These are phyloP conservation scores for Ophiosphaerella narmari DNA, from an alignment of 2,329 filamentous ascomycete genomes.

Conservation along the genomic window DNA sequence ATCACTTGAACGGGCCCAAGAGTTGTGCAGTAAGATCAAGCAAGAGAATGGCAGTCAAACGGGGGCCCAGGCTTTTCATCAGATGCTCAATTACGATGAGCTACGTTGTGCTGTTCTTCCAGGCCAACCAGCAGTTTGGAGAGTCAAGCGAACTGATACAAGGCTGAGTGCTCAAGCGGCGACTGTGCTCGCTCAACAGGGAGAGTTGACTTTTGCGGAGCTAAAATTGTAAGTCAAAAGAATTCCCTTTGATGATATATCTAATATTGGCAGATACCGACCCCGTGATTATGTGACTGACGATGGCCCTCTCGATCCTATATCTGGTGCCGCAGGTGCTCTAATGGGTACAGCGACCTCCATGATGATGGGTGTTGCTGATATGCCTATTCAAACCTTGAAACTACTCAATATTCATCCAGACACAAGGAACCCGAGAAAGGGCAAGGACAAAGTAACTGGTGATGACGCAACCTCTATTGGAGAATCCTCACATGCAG, in stretches of 20 bases:
- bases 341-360: conserved; percentile 81
- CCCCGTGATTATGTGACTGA: conserved; percentile 47
- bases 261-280: conserved; percentile 36
- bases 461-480: conserved; percentile 12
- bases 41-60: conserved; percentile 44
- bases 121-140: conserved; percentile 44
- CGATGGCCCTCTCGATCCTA: conserved; percentile 47
- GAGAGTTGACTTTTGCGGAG: conserved; percentile 42
- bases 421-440: conserved; percentile 31
- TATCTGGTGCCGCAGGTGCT: conserved; percentile 66
- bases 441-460: conserved; percentile 31
- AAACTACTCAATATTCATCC: conserved; percentile 54
- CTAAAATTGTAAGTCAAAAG: conserved; percentile 42
- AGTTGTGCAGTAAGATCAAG: conserved; percentile 45
- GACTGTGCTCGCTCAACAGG: conserved; percentile 44
- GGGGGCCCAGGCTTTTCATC: conserved; percentile 46
- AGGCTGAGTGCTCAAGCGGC: conserved; percentile 45
- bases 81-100: conserved; percentile 45
- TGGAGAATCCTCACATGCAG: conserved; percentile 20
- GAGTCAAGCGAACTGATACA: conserved; percentile 44
- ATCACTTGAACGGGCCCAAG: conserved; percentile 42
- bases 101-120: conserved; percentile 42
- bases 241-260: neutral
- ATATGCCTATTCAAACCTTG: conserved; percentile 64
- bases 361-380: conserved; percentile 81